Percentiles rank a stretch among this genome's conserved stretches.
Conservation (phyloP, 2,329 filamentous ascomycete genomes). For the Pseudophaeomoniella oleicola region DNA sequence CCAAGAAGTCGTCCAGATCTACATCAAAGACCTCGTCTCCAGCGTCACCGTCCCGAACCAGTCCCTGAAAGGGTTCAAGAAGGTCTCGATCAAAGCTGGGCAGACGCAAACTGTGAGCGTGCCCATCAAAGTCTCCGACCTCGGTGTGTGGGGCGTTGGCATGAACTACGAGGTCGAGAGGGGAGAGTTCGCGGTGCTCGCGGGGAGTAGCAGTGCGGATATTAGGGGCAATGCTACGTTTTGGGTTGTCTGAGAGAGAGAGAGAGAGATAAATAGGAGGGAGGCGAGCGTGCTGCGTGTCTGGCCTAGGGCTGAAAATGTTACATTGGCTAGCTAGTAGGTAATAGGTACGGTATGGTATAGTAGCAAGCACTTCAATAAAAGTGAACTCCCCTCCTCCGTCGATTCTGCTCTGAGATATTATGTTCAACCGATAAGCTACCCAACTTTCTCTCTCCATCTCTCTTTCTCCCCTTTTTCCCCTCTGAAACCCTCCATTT, state of each 20-base stretch:
- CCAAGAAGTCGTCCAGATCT: constrained; percentile 54
- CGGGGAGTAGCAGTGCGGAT: constrained; percentile 37
- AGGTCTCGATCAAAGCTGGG: constrained; percentile 46
- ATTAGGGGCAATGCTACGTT: constrained; percentile 1
- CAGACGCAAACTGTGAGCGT: constrained; percentile 40
- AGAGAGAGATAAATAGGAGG: no score
- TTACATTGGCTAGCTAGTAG: no score
- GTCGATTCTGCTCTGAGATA: no score
- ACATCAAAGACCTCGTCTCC: constrained; percentile 47
- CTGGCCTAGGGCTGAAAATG: no score
- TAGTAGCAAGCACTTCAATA: no score
- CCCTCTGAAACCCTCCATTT: no score
- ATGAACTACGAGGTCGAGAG: constrained; percentile 64
- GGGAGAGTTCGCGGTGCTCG: constrained; percentile 48
- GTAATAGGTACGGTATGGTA: no score
- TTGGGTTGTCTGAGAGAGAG: background rate
- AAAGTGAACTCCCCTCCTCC: no score
- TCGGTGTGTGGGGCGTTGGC: constrained; percentile 41
- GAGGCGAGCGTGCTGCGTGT: no score
- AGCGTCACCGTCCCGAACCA: constrained; percentile 51
- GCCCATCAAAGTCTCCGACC: constrained; percentile 32
- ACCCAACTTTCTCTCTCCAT: no score
- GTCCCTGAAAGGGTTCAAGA: constrained; percentile 52
- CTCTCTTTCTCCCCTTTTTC: no score
- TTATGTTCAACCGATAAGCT: no score